Evolutionary conservation across 2,329 filamentous ascomycete genomes (phyloP), one percentile per base, ranked within the genome.

Genomic region (Diaporthe velutina): DNA sequence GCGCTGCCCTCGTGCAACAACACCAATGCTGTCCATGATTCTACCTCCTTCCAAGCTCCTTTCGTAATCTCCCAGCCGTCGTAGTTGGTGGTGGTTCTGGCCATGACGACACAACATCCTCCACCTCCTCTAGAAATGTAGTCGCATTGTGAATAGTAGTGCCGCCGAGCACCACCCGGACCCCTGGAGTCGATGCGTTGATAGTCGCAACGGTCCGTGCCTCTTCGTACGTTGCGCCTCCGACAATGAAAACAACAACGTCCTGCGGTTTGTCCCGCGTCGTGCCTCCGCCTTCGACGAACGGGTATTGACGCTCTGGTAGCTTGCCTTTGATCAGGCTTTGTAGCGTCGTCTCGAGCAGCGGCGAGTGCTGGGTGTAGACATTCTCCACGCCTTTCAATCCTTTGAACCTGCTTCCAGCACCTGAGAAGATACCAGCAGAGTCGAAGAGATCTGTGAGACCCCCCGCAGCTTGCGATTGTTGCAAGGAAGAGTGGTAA

Each of bases 381-480:
- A 99, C 97, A 79, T 99, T 99, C 83, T 99, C 97, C 1, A 99
- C 97, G 2, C 97, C 97, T 81, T 98, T 98, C 19, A 99, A 88
- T 0, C 97, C 97, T 81, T 98, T 98, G 83, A 99, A 95, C 7
- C 96, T 92, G 80, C 93, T 95, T 52, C 95, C 90, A 15, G 96
- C 95, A 17, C 94, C 94, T 0, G 95, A 94, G 84, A 99, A 98
- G 77, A 99, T 96, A 6, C 95, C 96, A 0, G 93, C 91, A 0
- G 95, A 93, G 80, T 98, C 96, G 80, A 99, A 98, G 9, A 98
- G 91, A 78, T 98, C 96, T 0, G 95, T 93, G 74, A 98, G 95
- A 7, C 95, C 95, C 13, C 93, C 91, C 2, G 91, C 90, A n/a
- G 92, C 88, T 30, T 93, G 92, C 7, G 93, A 91, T 12, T 93